Base-by-base conservation (phyloP, 345 rosid genomes). In the Pistacia atlantica region DNA sequence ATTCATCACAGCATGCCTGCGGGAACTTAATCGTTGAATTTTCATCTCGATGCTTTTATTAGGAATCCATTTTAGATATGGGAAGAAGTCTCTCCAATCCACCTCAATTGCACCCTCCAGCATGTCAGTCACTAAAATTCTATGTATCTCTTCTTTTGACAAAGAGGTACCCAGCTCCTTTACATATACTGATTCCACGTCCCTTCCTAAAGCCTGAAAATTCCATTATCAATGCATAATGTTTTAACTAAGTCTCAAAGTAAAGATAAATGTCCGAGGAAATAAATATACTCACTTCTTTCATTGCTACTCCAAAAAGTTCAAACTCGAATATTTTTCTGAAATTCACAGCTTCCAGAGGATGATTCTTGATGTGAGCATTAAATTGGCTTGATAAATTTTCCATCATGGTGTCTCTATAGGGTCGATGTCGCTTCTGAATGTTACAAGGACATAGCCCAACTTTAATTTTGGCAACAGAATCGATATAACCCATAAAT, bases 71-170 rank as follows among this genome's bases (percentile, higher is more conserved):
- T 77, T 83, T 63, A 93, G 65, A 81, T 89, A 92, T 0, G 98
- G 97, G 83, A 96, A 96, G 90, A 93, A 96, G 78, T 93, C 99
- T 74, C 98, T 89, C 97, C 98, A 93, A 64, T 96, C 97, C 62
- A 92, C 98, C 37, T 90, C 97, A 63, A 93, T 75, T 3, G 97
- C 95, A 16, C 94, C 96, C 25, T 84, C 91, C 95, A 96, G 92
- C 81, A 89, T 84, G 71, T 92, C 97, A 67, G 68, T 74, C 58
- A 93, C 98, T 72, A 93, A 76, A 69, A 83, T 68, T 67, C 83
- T 78, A 63, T 81, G 85, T 55, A 93, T 85, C 64, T 90, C 90
- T 35, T 87, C 80, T 81, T 83, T 89, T 6, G 92, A 86, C 77
- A 93, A 73, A 65, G 90, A 84, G 70, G 73, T 72, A 65, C 89